Base-by-base conservation (phyloP, 768 basidiomycete species). In the Guyanaporus albipodus region DNA sequence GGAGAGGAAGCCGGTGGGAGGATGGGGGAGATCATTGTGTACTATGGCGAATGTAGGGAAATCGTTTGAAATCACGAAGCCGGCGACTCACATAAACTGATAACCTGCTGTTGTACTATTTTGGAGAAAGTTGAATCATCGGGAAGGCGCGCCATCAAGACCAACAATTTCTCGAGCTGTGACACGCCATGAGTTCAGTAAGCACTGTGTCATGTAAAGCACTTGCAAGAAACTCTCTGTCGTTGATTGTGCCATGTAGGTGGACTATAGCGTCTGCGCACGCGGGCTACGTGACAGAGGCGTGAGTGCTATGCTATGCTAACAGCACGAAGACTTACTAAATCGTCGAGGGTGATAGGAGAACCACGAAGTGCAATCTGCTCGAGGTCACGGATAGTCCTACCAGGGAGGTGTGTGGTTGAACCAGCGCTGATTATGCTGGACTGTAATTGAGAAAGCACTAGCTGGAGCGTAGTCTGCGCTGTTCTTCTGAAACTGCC, bases 11-110 rank as follows among this genome's bases (percentile, higher is more conserved):
- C 70, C 71, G 39, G 63, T 66, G 9, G 85, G 82, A 5, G 87
- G 87, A 52, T 88, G 88, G 4, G 87, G 86, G 28, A 91, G 76
- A 63, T 89, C 89, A 50, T 84, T 80, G 72, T 83, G 89, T 33
- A 89, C 84, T 85, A 48, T 40, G 49, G 46, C 22, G 43, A 18
- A 29, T 43, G 37, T 33, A 38, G 31, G 17, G 31, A 19, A 42
- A 35, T 37, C 12, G 9, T 24, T 7, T 11, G 40, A 39, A n/a
- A 33, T 29, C 37, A 7, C 29, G 42, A 22, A 19, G 28, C n/a
- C 11, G 9, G n/a, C 21, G n/a, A 71, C 83, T 58, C 59, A 87
- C 86, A 69, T 38, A 82, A 63, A 44, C 67, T 69, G 35, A 87
- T 80, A 45, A 79, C 69, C 44, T 66, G 46, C 39, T 75, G 63